Evolutionary conservation across 83 land plant species (phyloP).

Genomic region (Thuja plicata): DNA sequence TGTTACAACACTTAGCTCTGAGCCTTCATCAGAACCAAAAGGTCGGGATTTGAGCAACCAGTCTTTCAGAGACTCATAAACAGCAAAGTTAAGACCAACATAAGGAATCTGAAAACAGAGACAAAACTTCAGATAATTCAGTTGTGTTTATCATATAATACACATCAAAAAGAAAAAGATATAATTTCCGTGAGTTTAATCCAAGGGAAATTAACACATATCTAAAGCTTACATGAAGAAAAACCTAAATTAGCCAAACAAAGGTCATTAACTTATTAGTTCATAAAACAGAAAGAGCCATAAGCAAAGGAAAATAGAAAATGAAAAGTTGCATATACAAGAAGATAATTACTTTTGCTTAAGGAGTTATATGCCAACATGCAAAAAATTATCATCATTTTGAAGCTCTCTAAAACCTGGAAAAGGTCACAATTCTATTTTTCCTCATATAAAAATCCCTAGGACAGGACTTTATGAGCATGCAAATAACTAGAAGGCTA

Average conservation of each 20-base stretch:
- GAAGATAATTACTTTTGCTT: background rate
- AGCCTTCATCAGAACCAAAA: conserved; percentile 43
- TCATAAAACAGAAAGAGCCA: background rate
- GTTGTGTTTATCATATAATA: background rate
- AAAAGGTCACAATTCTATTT: background rate
- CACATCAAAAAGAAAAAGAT: background rate
- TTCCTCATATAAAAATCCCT: no score
- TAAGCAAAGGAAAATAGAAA: background rate
- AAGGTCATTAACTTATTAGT: background rate
- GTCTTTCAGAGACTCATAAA: conserved; percentile 91
- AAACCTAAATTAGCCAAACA: background rate
- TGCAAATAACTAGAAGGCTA: background rate
- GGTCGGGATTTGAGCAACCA: conserved; percentile 65
- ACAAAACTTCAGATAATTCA: conserved; percentile 3
- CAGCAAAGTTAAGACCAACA: conserved; percentile 97
- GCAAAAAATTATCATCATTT: no score
- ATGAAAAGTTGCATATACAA: background rate
- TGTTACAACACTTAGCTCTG: conserved; percentile 70
- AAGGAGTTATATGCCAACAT: background rate
- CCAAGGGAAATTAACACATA: background rate
- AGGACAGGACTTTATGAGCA: background rate
- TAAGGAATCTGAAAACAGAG: conserved; percentile 76
- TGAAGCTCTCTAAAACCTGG: background rate
- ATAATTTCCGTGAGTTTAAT: background rate
- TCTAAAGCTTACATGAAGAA: background rate